phyloP scores from a whole-genome alignment of 192 early-diverging fungal species.

The Linderina pennispora region DNA sequence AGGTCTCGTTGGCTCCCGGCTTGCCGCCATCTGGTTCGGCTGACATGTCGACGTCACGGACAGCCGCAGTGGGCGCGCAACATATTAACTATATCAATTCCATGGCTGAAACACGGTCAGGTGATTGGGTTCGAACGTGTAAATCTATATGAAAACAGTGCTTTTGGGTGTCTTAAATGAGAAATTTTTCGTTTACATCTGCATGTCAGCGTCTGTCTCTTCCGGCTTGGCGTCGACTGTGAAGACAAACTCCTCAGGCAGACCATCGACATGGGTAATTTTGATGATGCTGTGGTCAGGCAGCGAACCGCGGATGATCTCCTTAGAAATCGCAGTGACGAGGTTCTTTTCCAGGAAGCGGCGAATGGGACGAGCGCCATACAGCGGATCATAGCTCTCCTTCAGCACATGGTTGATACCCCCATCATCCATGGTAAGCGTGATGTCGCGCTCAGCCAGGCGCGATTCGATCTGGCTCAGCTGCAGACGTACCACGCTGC shows the following conservation, averaged over 20 bases:
- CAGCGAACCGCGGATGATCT: conserved; percentile 62
- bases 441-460: conserved; percentile 70
- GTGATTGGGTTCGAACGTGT: too few relatives aligned
- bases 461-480: conserved; percentile 57
- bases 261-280: conserved; percentile 34
- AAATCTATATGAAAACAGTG: too few relatives aligned
- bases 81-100: too few relatives aligned
- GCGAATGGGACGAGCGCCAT: conserved; percentile 90
- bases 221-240: conserved; percentile 23
- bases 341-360: conserved; percentile 83
- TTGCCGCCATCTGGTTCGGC: too few relatives aligned
- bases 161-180: too few relatives aligned
- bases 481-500: conserved; percentile 68
- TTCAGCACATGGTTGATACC: conserved; percentile 73
- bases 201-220: conserved; percentile 24
- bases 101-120: too few relatives aligned
- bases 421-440: conserved; percentile 57
- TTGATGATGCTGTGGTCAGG: conserved; percentile 50
- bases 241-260: conserved; percentile 29
- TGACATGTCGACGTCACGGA: too few relatives aligned
- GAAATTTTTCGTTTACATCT: conserved; percentile 1
- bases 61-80: too few relatives aligned
- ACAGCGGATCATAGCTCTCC: conserved; percentile 85
- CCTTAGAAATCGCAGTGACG: conserved; percentile 71
- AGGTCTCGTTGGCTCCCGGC: too few relatives aligned